phyloP scores from a whole-genome alignment of 495 filamentous ascomycete genomes.

The Echria macrotheca region DNA sequence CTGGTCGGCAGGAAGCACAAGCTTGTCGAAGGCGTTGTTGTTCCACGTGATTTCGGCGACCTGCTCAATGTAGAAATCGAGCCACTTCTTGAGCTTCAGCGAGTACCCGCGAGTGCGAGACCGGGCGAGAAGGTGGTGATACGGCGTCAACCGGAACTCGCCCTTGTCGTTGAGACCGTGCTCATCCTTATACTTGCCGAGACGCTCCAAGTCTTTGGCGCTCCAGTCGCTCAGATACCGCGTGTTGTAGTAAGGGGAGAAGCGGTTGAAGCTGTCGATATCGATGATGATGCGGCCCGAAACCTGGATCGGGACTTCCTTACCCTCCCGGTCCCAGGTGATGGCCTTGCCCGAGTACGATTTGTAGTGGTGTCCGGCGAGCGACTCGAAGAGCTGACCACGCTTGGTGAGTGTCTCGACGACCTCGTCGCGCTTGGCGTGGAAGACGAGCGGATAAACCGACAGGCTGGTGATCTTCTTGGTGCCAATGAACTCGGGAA shows the following conservation, averaged over 20 bases:
- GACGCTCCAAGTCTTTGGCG: conserved; percentile 23
- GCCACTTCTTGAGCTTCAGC: conserved; percentile 41
- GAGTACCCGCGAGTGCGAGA: conserved; percentile 40
- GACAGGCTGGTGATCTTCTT: conserved; percentile 49
- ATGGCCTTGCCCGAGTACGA: conserved; percentile 41
- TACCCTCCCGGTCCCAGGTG: conserved; percentile 30
- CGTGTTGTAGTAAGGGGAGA: conserved; percentile 23
- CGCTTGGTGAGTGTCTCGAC: conserved; percentile 36
- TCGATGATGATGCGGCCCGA: conserved; percentile 30
- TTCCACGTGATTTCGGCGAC: conserved; percentile 47
- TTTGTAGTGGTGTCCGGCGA: conserved; percentile 60
- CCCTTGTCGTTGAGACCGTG: conserved; percentile 12
- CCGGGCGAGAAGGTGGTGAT: conserved; percentile 38
- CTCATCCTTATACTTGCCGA: conserved; percentile 21
- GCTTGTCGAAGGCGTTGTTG: conserved; percentile 47
- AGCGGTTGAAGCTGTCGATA: conserved; percentile 34
- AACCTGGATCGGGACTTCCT: conserved; percentile 27
- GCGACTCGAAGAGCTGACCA: conserved; percentile 46
- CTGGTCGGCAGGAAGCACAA: conserved; percentile 47
- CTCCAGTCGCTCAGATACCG: conserved; percentile 28
- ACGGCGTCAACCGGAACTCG: conserved; percentile 27
- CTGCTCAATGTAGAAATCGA: conserved; percentile 32
- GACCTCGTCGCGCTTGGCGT: conserved; percentile 41
- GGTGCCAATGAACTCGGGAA: conserved; percentile 52
- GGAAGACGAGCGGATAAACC: conserved; percentile 53